phyloP scores from a whole-genome alignment of 108 stramenopile species.

The Skeletonema menzelii region DNA sequence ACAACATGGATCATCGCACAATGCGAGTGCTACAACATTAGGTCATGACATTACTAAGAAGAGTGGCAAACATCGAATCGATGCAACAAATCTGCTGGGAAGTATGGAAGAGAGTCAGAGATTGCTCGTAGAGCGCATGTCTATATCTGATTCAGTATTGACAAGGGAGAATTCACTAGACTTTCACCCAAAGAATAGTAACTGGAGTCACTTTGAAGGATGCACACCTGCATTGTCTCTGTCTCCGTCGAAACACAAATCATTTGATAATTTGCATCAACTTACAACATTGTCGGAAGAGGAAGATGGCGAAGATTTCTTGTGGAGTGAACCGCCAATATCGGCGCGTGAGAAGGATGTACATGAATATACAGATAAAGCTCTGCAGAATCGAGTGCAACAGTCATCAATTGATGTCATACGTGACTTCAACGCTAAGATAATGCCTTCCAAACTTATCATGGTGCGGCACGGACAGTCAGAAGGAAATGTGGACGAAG shows the following conservation, averaged over 20 bases:
- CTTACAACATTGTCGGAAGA: not conserved
- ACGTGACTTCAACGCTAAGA: conserved; percentile 67
- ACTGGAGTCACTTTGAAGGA: conserved; percentile 69
- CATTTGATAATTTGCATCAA: not conserved
- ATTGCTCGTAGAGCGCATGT: conserved; percentile 12
- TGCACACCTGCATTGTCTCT: conserved; percentile 22
- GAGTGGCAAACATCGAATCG: not conserved
- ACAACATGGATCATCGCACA: not conserved
- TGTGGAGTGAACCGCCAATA: conserved; percentile 24
- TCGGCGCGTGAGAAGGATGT: not conserved
- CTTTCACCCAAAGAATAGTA: conserved; percentile 68
- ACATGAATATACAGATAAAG: conserved; percentile 7
- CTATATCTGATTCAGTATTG: conserved; percentile 32
- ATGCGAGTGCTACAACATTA: not conserved
- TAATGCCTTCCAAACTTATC: conserved; percentile 82
- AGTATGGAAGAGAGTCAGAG: not conserved
- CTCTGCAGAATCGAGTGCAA: not conserved
- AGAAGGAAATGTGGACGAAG: conserved; percentile 81
- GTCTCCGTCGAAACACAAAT: not conserved
- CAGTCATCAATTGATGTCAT: conserved; percentile 10
- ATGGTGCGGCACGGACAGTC: conserved; percentile 86
- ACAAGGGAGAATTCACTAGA: conserved; percentile 36
- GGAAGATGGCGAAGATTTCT: conserved; percentile 23
- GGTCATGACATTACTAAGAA: not conserved
- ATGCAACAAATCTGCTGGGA: not conserved